Base-by-base conservation (phyloP, 768 basidiomycete species). In the Podaxis pistillaris region DNA sequence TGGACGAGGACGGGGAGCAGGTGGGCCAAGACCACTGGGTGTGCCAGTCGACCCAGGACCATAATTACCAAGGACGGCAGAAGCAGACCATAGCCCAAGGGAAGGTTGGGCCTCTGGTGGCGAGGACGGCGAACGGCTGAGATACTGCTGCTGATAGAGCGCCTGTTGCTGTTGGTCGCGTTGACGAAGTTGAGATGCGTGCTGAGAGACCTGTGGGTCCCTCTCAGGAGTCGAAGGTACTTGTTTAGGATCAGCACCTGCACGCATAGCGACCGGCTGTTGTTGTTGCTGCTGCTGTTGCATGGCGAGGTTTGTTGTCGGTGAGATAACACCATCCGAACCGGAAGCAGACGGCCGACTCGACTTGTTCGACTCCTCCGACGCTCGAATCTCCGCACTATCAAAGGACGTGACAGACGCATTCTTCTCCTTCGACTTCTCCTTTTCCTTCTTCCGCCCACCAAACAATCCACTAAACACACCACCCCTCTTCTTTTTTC, bases 131-230 rank as follows among this genome's bases (percentile, higher is more conserved):
- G 94, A 94, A 19, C 88, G 85, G 63, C 88, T 92, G 72, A 97
- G 91, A 69, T 96, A 95, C 69, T 93, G 90, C 66, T 44, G 41
- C 5, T 88, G 89, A 73, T 96, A 97, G 33, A 92, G 76, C 9
- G 87, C 86, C 72, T 95, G 93, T 60, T 95, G 90, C 66, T 94
- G 90, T 72, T 93, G 90, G 66, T 97, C 95, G 57, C 87, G 85
- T 74, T 95, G 91, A 63, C 93, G 89, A 41, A 97, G 77, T 53
- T 89, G 86, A 13, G 85, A 87, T 0, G 90, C 83, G 56, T 83
- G 79, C 54, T 85, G 86, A 2, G 89, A 90, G 9, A 91, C 82
- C 50, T 81, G 83, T 1, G 71, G 70, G 49, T 9, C 24, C 26
- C 49, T 28, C 9, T 68, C 68, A 11, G 70, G 70, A 17, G 71